phyloP scores from a whole-genome alignment of 805 yeast species.

The Candida coquimbonensis region DNA sequence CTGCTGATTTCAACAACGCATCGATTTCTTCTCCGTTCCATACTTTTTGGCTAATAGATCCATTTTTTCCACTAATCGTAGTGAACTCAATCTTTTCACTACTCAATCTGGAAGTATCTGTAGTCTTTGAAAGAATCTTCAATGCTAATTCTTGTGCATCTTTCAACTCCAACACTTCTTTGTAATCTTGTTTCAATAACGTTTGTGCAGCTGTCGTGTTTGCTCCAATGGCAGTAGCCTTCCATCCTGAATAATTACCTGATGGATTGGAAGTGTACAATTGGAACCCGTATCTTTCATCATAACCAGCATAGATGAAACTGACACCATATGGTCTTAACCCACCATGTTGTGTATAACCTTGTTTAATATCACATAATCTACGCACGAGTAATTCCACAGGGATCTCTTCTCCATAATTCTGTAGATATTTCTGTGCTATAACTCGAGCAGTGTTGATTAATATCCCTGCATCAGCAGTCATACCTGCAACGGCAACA shows the following conservation, averaged over 20 bases:
- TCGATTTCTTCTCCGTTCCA: conserved; percentile 81
- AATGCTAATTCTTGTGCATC: conserved; percentile 86
- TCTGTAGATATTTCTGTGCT: conserved; percentile 80
- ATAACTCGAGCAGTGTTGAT: conserved; percentile 78
- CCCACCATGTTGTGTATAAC: conserved; percentile 98
- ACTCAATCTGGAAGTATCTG: conserved; percentile 79
- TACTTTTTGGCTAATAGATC: conserved; percentile 57
- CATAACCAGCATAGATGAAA: conserved; percentile 92
- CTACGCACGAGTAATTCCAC: conserved; percentile 83
- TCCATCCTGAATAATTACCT: conserved; percentile 98
- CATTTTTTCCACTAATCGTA: conserved; percentile 49
- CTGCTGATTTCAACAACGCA: conserved; percentile 60
- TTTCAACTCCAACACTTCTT: conserved; percentile 62
- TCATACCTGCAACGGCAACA: conserved; percentile 97
- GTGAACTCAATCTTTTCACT: conserved; percentile 92
- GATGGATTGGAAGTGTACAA: conserved; percentile 93
- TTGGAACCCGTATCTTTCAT: conserved; percentile 84
- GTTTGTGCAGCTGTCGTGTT: conserved; percentile 96
- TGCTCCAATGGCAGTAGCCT: conserved; percentile 95
- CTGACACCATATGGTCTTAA: conserved; percentile 97
- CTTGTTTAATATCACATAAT: conserved; percentile 91
- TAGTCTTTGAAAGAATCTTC: conserved; percentile 88
- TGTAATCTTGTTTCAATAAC: conserved; percentile 88
- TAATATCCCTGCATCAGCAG: conserved; percentile 91
- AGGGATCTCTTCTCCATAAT: conserved; percentile 91